These are phyloP conservation scores for Mortierella sp. DNA, from an alignment of 371 early-diverging fungal species.

Conservation along the genomic window DNA sequence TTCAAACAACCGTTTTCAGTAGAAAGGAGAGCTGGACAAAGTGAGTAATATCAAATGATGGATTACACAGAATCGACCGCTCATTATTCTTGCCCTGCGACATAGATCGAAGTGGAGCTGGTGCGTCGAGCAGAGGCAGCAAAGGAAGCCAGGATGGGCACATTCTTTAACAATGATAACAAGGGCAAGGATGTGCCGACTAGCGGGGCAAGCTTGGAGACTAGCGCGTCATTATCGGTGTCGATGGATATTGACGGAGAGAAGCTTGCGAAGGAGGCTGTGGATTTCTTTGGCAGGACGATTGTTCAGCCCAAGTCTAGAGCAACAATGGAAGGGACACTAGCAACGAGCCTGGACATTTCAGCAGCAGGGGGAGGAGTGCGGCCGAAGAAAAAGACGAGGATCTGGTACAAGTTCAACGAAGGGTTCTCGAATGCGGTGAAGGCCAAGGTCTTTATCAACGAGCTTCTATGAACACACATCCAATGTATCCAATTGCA, in stretches of 20 bases:
- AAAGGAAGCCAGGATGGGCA: constrained; percentile 28
- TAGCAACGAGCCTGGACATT: neutral
- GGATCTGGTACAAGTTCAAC: constrained; percentile 76
- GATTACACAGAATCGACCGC: no score
- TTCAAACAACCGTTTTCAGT: neutral
- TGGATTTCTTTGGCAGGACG: constrained; percentile 79
- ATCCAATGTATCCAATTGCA: no score
- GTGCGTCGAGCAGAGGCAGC: constrained; percentile 64
- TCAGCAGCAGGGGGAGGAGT: neutral
- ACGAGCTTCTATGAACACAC: constrained; percentile 27
- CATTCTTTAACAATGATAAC: constrained; percentile 4
- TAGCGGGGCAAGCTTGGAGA: constrained; percentile 13
- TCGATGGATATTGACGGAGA: constrained; percentile 20
- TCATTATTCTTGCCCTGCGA: neutral
- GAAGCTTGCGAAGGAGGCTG: constrained; percentile 42
- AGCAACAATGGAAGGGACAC: constrained; percentile 18
- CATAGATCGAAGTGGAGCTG: constrained; percentile 70
- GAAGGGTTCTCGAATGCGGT: constrained; percentile 96
- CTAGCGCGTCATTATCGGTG: neutral
- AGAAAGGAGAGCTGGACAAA: neutral
- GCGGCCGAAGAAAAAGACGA: constrained; percentile 24
- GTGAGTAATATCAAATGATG: no score
- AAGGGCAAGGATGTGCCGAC: constrained; percentile 2
- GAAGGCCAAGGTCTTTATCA: constrained; percentile 55
- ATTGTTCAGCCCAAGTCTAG: constrained; percentile 43